Base-by-base conservation (phyloP, 2,329 filamentous ascomycete species). In the Ramichloridium luteum region DNA sequence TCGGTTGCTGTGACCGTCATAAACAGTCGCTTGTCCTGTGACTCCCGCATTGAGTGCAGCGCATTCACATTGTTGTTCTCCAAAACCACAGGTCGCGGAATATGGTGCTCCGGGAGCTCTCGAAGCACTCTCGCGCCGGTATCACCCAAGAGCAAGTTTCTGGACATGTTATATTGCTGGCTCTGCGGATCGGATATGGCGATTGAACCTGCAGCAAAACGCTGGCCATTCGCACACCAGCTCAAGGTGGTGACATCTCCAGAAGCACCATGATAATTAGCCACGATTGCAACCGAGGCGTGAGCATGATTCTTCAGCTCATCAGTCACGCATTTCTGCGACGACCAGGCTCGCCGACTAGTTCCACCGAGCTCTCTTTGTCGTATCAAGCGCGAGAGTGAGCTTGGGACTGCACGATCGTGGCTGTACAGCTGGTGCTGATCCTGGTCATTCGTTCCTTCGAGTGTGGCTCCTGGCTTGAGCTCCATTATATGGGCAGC, bases 81-180 rank as follows among this genome's bases (percentile, higher is more conserved):
- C 3, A 57, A 48, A 1, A 60, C 48, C 11, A 44, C 45, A n/a
- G 59, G 51, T 3, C 67, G 59, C 12, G 51, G 43, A 3, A 64
- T 49, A 20, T 58, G 59, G 44, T 77, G 72, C 30, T 70, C 62
- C 1, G 67, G 60, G 0, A 77, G 47, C 39, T 75, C 72, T 31
- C 59, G 53, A 5, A 76, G 46, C 1, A 43, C 45, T 13, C 58
- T 61, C 1, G 44, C 42, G 1, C 46, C 39, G 3, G 62, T 39
- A 37, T 70, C 55, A 1, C 72, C 72, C 20, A 70, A 48, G 1
- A 76, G 45, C 1, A 76, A 53, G 41, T 76, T 76, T 36, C 71
- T 67, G 0, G 60, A 56, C 23, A 66, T 56, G 36, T 77, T 77
- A 45, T 77, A 77, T 25, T 71, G 64, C 62, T 72, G 69, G n/a